Evolutionary conservation across 169 alveolate species (phyloP).

Genomic region (Cryptosporidium felis): DNA sequence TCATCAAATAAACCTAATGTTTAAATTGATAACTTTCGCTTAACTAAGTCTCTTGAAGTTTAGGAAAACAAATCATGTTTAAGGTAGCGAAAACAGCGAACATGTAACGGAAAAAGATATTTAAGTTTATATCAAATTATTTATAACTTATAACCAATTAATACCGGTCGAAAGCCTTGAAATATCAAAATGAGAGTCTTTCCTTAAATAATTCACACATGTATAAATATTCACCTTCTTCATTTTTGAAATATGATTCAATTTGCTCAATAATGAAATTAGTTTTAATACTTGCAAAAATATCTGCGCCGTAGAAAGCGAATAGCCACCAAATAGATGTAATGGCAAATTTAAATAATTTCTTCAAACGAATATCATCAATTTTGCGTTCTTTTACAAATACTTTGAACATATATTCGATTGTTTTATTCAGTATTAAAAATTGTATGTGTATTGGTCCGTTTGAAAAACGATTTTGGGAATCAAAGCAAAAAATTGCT

Average conservation of each 20-base stretch:
- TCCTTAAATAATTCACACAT: not conserved
- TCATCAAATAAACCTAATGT: too few relatives aligned
- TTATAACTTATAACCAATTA: too few relatives aligned
- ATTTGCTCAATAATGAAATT: not conserved
- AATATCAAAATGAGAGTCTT: too few relatives aligned
- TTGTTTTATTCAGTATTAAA: not conserved
- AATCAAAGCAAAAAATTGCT: not conserved
- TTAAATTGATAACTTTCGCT: too few relatives aligned
- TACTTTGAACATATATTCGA: not conserved
- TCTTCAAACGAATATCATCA: not conserved
- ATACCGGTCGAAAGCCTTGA: too few relatives aligned
- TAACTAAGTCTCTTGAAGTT: too few relatives aligned
- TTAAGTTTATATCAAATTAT: too few relatives aligned
- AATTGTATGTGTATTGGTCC: not conserved
- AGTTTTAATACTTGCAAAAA: too few relatives aligned
- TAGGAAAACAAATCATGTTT: too few relatives aligned
- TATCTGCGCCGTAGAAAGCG: too few relatives aligned
- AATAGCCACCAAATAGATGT: slow-evolving; percentile 18
- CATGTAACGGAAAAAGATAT: too few relatives aligned
- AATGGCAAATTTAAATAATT: not conserved
- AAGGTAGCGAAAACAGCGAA: too few relatives aligned
- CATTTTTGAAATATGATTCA: not conserved
- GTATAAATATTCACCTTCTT: not conserved
- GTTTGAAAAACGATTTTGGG: not conserved
- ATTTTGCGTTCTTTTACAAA: not conserved